These are phyloP conservation scores for Mercurialis annua DNA, from an alignment of 345 rosid species.

Conservation along the genomic window DNA sequence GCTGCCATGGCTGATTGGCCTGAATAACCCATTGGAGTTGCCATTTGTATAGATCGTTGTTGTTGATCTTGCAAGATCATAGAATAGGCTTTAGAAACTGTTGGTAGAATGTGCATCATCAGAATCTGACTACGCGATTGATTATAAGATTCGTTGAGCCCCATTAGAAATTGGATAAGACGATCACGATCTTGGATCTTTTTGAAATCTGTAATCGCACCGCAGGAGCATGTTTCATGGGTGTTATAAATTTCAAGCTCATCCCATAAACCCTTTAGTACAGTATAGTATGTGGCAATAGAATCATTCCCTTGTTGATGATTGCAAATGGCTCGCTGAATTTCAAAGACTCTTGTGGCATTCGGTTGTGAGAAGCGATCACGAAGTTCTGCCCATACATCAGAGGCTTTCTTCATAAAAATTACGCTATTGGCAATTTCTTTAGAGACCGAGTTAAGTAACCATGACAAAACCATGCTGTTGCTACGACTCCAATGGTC, in stretches of 20 bases:
- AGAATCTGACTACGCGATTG: neutral
- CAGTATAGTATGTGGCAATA: neutral
- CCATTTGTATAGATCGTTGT: neutral
- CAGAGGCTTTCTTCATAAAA: neutral
- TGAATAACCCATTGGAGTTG: neutral
- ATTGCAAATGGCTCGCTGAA: neutral
- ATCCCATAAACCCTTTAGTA: slow-evolving; percentile 2
- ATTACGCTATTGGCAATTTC: neutral
- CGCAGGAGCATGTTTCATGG: neutral
- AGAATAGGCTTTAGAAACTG: neutral
- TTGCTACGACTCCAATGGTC: neutral
- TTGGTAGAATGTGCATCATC: neutral
- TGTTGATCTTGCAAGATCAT: neutral
- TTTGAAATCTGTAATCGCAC: neutral
- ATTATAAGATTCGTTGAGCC: neutral
- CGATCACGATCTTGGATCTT: neutral
- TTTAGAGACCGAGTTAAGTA: neutral
- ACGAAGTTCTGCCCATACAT: neutral
- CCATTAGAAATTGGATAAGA: slow-evolving; percentile 1
- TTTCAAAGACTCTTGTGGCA: neutral
- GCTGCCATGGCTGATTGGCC: neutral
- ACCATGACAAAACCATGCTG: neutral
- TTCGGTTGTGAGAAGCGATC: neutral
- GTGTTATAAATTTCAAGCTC: neutral
- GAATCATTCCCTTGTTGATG: neutral